A percentile compares a stretch with the other conserved stretches of the same genome.
Evolutionary conservation across 2,329 filamentous ascomycete genomes (phyloP).

Genomic region (Fusarium coicis): DNA sequence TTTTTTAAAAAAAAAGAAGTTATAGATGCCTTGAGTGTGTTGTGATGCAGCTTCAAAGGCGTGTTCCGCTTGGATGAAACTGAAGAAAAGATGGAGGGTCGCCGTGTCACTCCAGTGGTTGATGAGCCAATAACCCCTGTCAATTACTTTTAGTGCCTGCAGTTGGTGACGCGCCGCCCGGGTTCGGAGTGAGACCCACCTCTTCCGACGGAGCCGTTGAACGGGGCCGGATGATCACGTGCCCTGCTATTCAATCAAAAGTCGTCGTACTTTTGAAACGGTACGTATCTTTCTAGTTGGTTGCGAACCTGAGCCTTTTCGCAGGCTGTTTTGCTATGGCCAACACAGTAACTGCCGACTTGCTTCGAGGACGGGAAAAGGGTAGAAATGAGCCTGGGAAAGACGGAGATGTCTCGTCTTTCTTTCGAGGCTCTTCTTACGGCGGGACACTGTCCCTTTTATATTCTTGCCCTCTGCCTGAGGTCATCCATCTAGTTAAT

Average conservation of each 20-base stretch:
- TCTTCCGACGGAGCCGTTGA: conserved; percentile 14
- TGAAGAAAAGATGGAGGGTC: conserved; percentile 31
- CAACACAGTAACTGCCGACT: conserved; percentile 37
- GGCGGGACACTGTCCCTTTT: conserved; percentile 42
- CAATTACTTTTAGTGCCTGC: conserved; percentile 28
- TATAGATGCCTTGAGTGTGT: conserved; percentile 17
- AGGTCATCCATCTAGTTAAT: conserved; percentile 37
- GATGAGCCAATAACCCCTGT: conserved; percentile 22
- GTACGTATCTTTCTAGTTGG: conserved; percentile 39
- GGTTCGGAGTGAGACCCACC: conserved; percentile 9
- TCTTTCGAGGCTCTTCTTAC: conserved; percentile 12
- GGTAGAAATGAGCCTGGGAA: conserved; percentile 22
- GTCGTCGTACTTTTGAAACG: conserved; percentile 12
- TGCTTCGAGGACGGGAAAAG: conserved; percentile 34
- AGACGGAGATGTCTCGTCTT: conserved; percentile 27
- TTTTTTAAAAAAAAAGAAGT: conserved; percentile 14
- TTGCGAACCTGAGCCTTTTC: conserved; percentile 29
- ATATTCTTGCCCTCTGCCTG: conserved; percentile 39
- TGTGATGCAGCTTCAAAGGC: conserved; percentile 19
- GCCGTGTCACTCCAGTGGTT: conserved; percentile 37
- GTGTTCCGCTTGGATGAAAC: conserved; percentile 15
- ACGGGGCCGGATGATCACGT: conserved; percentile 23
- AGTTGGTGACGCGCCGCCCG: conserved; percentile 24
- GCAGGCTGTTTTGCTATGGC: conserved; percentile 30
- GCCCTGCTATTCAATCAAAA: not conserved